Evolutionary conservation across 805 yeast species (phyloP), one percentile per base, ranked within the genome.

Genomic region (Debaryomyces prosopidis): DNA sequence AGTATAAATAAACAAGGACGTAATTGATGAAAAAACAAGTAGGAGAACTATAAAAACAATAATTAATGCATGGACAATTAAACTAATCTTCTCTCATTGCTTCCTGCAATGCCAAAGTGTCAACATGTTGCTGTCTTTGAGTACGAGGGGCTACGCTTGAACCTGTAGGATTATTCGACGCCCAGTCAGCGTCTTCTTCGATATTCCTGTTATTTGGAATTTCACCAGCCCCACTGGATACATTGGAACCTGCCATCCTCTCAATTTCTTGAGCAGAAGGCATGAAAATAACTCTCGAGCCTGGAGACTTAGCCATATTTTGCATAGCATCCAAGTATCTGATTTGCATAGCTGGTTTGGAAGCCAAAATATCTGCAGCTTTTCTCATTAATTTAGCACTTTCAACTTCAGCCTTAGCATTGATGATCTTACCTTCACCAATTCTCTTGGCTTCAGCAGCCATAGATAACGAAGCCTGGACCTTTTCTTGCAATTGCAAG

Each of bases 291-390:
- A 84, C 89, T 64, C 83, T 81, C n/a, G 87, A 67, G 47, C 78
- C 76, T 1, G 88, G 68, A 42, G 74, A 58, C 50, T 66, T 79
- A 30, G 88, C 85, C 89, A 84, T 84, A 49, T 70, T 72, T 65
- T 83, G 88, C 82, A 84, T 81, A n/a, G 89, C 89, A 55, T 84
- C 90, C 64, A 84, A 73, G 59, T 84, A 84, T 63, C 90, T 71
- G 61, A 84, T 84, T 69, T 84, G 89, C 87, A 84, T 82, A 23
- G 89, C 90, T 11, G 89, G 81, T 53, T 83, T 82, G 33, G 87
- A 81, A 38, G 86, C 85, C 57, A 84, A 75, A 47, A 84, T 82
- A 63, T 84, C 89, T 43, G 89, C 88, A 23, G 89, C 89, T 63
- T 82, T 81, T 69, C 90, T 77, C 89, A 84, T 84, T 52, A 83